A percentile compares a stretch with the other conserved stretches of the same genome.
Evolutionary conservation across 768 basidiomycete species (phyloP).

Genomic region (Tulasnella sp.): DNA sequence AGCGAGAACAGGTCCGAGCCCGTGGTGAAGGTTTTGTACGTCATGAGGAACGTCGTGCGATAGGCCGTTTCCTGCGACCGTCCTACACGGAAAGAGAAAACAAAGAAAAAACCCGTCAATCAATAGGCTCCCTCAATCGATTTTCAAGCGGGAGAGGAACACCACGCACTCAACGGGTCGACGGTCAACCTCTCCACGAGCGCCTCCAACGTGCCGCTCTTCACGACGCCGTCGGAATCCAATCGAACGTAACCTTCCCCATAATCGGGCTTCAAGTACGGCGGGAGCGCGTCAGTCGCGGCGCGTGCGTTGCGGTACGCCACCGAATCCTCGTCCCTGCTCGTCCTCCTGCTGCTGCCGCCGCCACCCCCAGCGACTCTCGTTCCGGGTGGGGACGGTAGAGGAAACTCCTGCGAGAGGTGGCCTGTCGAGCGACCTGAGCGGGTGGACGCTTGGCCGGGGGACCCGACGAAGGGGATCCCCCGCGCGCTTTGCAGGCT

Average conservation of each 20-base stretch:
- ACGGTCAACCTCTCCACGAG: constrained; percentile 60
- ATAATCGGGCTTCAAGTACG: constrained; percentile 51
- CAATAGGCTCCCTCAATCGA: constrained; percentile 21
- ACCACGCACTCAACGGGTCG: constrained; percentile 45
- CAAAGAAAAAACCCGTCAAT: constrained; percentile 20
- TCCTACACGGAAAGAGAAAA: not conserved
- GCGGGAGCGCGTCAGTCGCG: constrained; percentile 33
- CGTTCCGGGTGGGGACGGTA: not conserved
- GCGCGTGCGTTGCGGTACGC: constrained; percentile 29
- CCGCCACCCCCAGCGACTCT: not conserved
- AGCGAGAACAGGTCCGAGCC: constrained; percentile 56
- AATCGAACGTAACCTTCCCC: constrained; percentile 47
- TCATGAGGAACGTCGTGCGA: constrained; percentile 63
- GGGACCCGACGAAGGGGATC: not conserved
- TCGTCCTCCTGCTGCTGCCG: not conserved
- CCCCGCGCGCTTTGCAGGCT: not conserved
- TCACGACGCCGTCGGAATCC: constrained; percentile 52
- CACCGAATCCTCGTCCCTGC: constrained; percentile 32
- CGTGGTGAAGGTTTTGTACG: constrained; percentile 69
- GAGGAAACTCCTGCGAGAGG: not conserved
- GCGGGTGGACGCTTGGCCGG: not conserved
- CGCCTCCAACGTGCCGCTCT: constrained; percentile 57
- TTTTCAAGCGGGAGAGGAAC: not conserved
- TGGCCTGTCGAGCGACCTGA: not conserved
- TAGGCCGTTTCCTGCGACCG: constrained; percentile 25